Conservation (phyloP, 192 early-diverging fungal species). For the Anaeromyces robustus region DNA sequence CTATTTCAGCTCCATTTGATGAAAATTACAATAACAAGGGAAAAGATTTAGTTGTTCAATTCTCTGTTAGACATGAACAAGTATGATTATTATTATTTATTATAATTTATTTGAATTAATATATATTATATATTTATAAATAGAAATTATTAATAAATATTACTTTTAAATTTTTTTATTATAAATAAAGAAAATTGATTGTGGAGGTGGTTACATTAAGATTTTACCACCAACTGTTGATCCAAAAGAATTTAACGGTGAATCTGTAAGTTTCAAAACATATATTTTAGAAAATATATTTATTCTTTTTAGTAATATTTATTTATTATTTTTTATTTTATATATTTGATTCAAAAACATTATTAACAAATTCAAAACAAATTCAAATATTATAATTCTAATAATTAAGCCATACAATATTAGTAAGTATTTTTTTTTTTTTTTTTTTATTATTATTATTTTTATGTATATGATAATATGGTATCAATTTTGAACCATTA, state of each 20-base stretch:
- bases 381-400: too few relatives aligned
- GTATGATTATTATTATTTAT: not conserved
- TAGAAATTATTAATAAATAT: too few relatives aligned
- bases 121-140: not conserved
- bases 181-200: slow-evolving; percentile 29
- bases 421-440: slow-evolving; percentile 9
- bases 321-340: too few relatives aligned
- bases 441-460: not conserved
- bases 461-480: not conserved
- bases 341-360: too few relatives aligned
- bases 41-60: slow-evolving; percentile 76
- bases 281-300: too few relatives aligned
- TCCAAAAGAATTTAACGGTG: slow-evolving; percentile 62
- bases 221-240: slow-evolving; percentile 70
- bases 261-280: slow-evolving; percentile 24
- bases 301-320: not conserved
- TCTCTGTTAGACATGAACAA: slow-evolving; percentile 81
- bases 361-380: too few relatives aligned
- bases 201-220: slow-evolving; percentile 85
- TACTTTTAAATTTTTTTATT: too few relatives aligned
- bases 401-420: slow-evolving; percentile 19
- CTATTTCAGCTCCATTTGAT: slow-evolving; percentile 56
- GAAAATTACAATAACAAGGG: slow-evolving; percentile 62
- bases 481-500: too few relatives aligned
- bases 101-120: not conserved